These are phyloP conservation scores for Apiospora saccharicola DNA, from an alignment of 2,329 filamentous ascomycete genomes.

Conservation along the genomic window DNA sequence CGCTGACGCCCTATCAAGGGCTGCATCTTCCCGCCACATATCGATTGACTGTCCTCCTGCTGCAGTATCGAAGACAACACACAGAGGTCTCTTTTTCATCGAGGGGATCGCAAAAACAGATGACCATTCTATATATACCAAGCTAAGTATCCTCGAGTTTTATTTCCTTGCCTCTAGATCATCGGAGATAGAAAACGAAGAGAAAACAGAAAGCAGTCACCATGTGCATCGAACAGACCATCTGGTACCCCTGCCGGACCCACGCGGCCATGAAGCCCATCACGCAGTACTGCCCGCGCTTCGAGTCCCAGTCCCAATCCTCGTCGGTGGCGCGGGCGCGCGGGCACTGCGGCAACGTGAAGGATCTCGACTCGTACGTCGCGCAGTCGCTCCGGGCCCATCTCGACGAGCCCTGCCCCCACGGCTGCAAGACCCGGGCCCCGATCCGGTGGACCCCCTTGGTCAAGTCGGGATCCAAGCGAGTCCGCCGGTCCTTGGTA, in stretches of 20 bases:
- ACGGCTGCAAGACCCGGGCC: neutral
- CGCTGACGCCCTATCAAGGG: neutral
- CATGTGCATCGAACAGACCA: conserved; percentile 24
- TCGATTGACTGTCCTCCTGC: neutral
- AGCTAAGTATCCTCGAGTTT: neutral
- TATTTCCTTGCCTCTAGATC: neutral
- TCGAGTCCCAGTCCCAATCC: neutral
- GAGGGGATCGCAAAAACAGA: neutral
- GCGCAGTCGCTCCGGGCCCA: conserved; percentile 4
- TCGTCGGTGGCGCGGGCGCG: no score
- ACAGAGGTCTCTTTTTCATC: neutral
- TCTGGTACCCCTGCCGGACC: conserved; percentile 25
- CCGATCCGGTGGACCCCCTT: neutral
- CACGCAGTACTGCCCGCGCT: conserved; percentile 17
- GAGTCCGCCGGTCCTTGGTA: neutral
- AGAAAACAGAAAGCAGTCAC: neutral
- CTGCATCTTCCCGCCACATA: neutral
- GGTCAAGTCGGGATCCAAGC: neutral
- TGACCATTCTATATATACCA: neutral
- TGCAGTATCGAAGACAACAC: neutral
- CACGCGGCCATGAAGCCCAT: conserved; percentile 24
- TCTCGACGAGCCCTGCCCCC: neutral
- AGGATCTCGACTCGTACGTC: neutral
- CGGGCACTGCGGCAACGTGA: neutral
- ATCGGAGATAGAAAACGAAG: neutral